These are phyloP conservation scores for Neurospora sp. DNA, from an alignment of 495 filamentous ascomycete genomes.

Conservation along the genomic window DNA sequence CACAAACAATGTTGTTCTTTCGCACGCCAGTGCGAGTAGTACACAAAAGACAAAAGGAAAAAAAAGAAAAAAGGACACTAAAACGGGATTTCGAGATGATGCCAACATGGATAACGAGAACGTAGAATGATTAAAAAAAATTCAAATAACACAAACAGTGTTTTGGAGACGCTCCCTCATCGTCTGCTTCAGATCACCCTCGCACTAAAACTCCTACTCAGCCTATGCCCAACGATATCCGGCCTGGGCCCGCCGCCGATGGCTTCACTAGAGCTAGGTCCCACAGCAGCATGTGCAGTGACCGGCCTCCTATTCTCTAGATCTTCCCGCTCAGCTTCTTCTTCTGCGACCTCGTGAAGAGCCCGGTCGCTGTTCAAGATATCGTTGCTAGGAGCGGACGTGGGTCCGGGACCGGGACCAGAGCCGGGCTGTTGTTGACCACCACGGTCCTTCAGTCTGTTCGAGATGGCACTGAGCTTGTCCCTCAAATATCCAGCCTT, in stretches of 20 bases:
- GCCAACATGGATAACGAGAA: neutral
- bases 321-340: slow-evolving; percentile 1
- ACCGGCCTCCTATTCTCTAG: slow-evolving; percentile 2
- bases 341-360: neutral
- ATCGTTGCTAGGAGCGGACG: neutral
- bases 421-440: neutral
- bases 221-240: neutral
- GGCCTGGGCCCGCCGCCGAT: neutral
- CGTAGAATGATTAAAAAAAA: neutral
- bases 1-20: neutral
- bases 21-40: neutral
- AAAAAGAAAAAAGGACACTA: neutral
- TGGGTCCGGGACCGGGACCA: neutral
- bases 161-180: slow-evolving; percentile 1
- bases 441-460: slow-evolving; percentile 22
- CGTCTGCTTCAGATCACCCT: slow-evolving; percentile 6
- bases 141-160: neutral
- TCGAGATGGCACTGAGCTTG: slow-evolving; percentile 28
- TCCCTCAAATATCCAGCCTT: slow-evolving; percentile 27
- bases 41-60: neutral
- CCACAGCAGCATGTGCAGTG: neutral
- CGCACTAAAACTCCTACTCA: slow-evolving; percentile 6
- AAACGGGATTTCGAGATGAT: neutral
- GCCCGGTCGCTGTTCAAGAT: neutral
- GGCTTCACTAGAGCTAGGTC: neutral